A percentile compares a stretch with the other conserved stretches of the same genome.
phyloP scores from a whole-genome alignment of 2,329 filamentous ascomycete genomes.

The Aspergillus felis region DNA sequence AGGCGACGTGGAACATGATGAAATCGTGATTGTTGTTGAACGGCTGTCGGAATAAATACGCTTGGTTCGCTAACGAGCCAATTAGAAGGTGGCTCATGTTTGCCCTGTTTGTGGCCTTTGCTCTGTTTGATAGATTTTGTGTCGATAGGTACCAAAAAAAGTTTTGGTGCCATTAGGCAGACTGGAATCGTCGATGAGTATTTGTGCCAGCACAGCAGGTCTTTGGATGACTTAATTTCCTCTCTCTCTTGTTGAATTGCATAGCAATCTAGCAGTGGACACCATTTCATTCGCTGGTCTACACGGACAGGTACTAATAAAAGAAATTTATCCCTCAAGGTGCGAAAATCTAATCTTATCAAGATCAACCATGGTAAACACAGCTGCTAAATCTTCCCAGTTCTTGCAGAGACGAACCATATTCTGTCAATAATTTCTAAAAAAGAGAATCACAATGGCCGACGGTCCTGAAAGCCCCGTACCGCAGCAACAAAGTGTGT shows the following conservation, averaged over 20 bases:
- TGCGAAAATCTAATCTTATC: neutral
- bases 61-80: conserved; percentile 19
- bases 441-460: conserved; percentile 21
- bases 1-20: neutral
- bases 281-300: neutral
- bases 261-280: neutral
- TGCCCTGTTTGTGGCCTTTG: conserved; percentile 14
- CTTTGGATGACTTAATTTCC: neutral
- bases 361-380: neutral
- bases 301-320: neutral
- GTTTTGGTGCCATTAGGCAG: conserved; percentile 3
- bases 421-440: neutral
- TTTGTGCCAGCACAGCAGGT: neutral
- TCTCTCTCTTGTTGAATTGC: neutral
- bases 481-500: conserved; percentile 33
- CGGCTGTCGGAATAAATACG: neutral
- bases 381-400: neutral
- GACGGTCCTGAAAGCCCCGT: conserved; percentile 25
- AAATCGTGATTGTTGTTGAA: neutral
- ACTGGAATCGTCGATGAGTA: neutral
- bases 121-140: conserved; percentile 1
- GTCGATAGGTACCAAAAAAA: conserved; percentile 10
- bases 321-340: neutral
- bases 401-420: neutral
- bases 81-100: conserved; percentile 9